Evolutionary conservation across 2,329 filamentous ascomycete genomes (phyloP).

Genomic region (Magnaporthiopsis incrustans): DNA sequence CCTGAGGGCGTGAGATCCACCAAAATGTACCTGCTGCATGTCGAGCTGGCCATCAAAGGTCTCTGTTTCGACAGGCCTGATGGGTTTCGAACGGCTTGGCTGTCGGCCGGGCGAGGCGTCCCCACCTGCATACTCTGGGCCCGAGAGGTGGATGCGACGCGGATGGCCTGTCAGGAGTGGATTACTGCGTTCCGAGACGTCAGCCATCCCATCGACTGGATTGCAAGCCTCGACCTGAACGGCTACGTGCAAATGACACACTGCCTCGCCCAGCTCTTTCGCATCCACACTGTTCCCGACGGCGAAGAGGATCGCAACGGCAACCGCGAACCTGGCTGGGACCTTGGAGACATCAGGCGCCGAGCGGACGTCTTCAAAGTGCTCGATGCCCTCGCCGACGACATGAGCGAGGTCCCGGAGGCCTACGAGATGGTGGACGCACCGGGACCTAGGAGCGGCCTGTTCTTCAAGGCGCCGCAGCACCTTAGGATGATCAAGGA

Average conservation of each 20-base stretch:
- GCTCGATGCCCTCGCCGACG: conserved; percentile 13
- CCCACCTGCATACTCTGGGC: conserved; percentile 12
- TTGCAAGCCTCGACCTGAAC: conserved; percentile 10
- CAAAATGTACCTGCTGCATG: conserved; percentile 15
- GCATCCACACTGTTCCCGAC: conserved; percentile 13
- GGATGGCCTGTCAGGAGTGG: conserved; percentile 15
- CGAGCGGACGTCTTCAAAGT: conserved; percentile 16
- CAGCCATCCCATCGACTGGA: conserved; percentile 13
- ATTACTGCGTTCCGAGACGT: conserved; percentile 8
- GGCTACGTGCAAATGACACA: conserved; percentile 18
- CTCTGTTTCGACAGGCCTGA: conserved; percentile 9
- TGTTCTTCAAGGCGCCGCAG: conserved; percentile 16
- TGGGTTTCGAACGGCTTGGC: conserved; percentile 1
- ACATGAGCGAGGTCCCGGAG: conserved; percentile 10
- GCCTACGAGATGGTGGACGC: conserved; percentile 14
- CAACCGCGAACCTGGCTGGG: conserved; percentile 16
- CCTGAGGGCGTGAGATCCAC: conserved; percentile 11
- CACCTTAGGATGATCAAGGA: conserved; percentile 15
- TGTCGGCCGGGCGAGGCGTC: neutral
- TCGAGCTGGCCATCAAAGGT: conserved; percentile 16
- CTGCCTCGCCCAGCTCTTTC: conserved; percentile 18
- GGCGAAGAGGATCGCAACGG: neutral
- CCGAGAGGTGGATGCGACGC: conserved; percentile 15
- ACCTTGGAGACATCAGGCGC: conserved; percentile 15
- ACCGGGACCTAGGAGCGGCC: conserved; percentile 12